These are phyloP conservation scores for Stereum hirsutum DNA, from an alignment of 1,284 basidiomycete species.

Conservation along the genomic window DNA sequence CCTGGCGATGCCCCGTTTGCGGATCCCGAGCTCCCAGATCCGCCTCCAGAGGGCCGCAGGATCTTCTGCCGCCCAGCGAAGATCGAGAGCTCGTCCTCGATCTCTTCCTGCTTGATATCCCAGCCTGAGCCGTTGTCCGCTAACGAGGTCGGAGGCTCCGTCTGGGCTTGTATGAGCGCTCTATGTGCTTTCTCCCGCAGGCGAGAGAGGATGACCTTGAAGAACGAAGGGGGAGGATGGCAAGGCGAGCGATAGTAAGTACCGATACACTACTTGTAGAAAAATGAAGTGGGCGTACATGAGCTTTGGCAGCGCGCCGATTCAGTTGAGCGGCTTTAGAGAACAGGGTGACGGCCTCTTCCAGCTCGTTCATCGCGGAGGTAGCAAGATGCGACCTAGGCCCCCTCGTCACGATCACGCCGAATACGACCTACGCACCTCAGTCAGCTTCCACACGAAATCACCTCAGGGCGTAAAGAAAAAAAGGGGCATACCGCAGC, in stretches of 20 bases:
- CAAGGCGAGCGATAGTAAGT: neutral
- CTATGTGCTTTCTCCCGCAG: conserved; percentile 46
- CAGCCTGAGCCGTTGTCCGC: conserved; percentile 30
- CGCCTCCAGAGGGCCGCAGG: conserved; percentile 23
- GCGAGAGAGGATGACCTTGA: conserved; percentile 42
- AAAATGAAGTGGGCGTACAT: conserved; percentile 17
- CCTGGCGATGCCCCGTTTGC: too few relatives aligned
- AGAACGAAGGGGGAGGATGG: neutral
- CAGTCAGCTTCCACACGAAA: neutral
- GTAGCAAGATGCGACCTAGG: conserved; percentile 16
- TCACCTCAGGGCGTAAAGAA: neutral
- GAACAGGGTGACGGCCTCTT: conserved; percentile 19
- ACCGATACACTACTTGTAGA: neutral
- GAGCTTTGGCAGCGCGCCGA: conserved; percentile 17
- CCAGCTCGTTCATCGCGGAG: conserved; percentile 19
- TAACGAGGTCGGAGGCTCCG: conserved; percentile 18
- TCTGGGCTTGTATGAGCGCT: conserved; percentile 31
- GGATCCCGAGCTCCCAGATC: too few relatives aligned
- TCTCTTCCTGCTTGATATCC: conserved; percentile 29
- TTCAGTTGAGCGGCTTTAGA: conserved; percentile 15
- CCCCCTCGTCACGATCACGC: conserved; percentile 16
- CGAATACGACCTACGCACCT: conserved; percentile 22
- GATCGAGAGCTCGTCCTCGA: conserved; percentile 49
- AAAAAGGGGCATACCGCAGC: conserved; percentile 21
- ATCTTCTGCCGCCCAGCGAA: conserved; percentile 53